Base-by-base conservation (phyloP, 1,284 basidiomycete genomes). In the Leucoagaricus sp. region DNA sequence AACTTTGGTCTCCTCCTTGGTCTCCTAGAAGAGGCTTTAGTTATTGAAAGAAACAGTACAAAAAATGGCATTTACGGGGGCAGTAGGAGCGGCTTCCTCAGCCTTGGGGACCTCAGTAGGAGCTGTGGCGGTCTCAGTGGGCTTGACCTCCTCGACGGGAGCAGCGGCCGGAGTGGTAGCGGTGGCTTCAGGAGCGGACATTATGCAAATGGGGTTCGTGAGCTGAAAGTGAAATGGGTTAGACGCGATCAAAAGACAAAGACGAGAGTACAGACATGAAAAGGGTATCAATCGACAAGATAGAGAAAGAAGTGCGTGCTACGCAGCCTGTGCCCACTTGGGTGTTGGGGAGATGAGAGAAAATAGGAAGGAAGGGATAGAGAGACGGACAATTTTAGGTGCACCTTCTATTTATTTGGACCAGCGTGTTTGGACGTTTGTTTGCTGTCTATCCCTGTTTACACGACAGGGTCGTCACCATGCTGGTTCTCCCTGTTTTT, bases 121-220 rank as follows among this genome's bases (percentile, higher is more conserved):
- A 58, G 63, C 62, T 21, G 75, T 66, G 3, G 67, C 62, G 38
- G 71, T 65, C 63, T 80, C 82, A 36, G 64, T 72, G 64, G 73
- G 70, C 73, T 81, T 81, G 53, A 76, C 75, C 69, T 86, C 85
- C 73, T 85, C 83, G 61, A 70, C 68, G 71, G 74, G 68, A 59
- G 68, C 72, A 65, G 70, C 72, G 60, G 62, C 60, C 67, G 70
- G 65, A 59, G 64, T 40, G 28, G 73, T 75, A 72, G 75, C 74
- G 69, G 77, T 68, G 68, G 75, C 73, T 72, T 85, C 86, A 67
- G 83, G 69, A 70, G 87, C 82, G 79, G 91, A 92, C 89, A 92
- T 92, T 89, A 91, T 83, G 75, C 74, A 72, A 55, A 28, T 55
- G 75, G 74, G 75, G 66, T 70, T 77, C 76, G 75, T 76, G 78